Percentiles rank a stretch among this genome's conserved stretches.
Evolutionary conservation across 305 asterid species (phyloP).

Genomic region (Fraxinus dipetala): DNA sequence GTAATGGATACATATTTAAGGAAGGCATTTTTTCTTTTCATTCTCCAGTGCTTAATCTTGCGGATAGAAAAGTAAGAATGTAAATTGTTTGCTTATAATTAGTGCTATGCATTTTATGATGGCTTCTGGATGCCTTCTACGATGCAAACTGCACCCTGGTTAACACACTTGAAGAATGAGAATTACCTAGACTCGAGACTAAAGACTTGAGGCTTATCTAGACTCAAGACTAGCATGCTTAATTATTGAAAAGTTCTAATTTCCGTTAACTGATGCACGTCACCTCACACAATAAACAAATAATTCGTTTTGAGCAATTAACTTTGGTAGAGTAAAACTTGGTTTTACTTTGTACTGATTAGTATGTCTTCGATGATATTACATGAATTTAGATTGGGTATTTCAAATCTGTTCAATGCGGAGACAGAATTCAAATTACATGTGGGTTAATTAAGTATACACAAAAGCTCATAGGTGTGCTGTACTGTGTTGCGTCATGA

Average conservation of each 20-base stretch:
- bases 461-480: not conserved
- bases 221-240: slow-evolving; percentile 3
- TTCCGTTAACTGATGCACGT: not conserved
- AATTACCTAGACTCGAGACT: not conserved
- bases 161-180: not conserved
- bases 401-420: not conserved
- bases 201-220: not conserved
- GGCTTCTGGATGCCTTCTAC: slow-evolving; percentile 7
- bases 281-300: not conserved
- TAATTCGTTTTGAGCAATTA: not conserved
- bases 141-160: slow-evolving; percentile 9
- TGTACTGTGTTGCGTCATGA: not conserved
- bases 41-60: not conserved
- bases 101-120: not conserved
- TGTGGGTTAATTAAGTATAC: slow-evolving; percentile 5
- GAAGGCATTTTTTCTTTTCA: slow-evolving; percentile 6
- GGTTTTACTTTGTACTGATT: slow-evolving; percentile 1
- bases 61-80: slow-evolving; percentile 3
- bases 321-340: slow-evolving; percentile 6
- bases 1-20: not conserved
- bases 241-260: not conserved
- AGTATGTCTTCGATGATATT: slow-evolving; percentile 7
- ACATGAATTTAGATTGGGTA: slow-evolving; percentile 1
- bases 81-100: not conserved
- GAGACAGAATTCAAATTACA: not conserved